Percentiles rank a stretch among this genome's conserved stretches.
These are phyloP conservation scores for Fragaria nilgerrensis DNA, from an alignment of 306 rosid species.

Conservation along the genomic window DNA sequence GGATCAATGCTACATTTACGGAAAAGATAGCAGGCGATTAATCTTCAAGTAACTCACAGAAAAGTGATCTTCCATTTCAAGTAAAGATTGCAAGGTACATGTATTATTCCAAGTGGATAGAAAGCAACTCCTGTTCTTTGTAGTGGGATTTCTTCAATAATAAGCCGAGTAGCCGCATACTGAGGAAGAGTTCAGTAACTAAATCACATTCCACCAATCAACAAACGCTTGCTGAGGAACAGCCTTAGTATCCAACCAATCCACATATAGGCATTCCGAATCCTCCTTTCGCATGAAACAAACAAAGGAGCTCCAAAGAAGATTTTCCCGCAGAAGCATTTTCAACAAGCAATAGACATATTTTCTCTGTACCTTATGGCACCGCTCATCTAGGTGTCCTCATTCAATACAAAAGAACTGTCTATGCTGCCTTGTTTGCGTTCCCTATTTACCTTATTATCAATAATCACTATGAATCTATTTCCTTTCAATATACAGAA, in stretches of 20 bases:
- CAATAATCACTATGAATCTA: too few relatives aligned
- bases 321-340: not conserved
- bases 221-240: not conserved
- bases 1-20: not conserved
- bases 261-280: not conserved
- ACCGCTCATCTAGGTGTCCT: not conserved
- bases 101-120: too few relatives aligned
- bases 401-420: not conserved
- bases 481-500: too few relatives aligned
- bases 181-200: not conserved
- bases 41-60: not conserved
- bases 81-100: not conserved
- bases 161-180: not conserved
- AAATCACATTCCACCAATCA: not conserved
- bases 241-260: not conserved
- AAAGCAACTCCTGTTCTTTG: too few relatives aligned
- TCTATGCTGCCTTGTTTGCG: not conserved
- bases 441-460: not conserved
- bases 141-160: not conserved
- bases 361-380: not conserved
- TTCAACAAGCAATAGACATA: not conserved
- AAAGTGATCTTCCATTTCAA: not conserved
- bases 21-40: not conserved
- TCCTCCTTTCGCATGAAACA: not conserved
- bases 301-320: not conserved